Evolutionary conservation across 1,284 basidiomycete genomes (phyloP), one percentile per base, ranked within the genome.

Genomic region (Puccinia novopanici): DNA sequence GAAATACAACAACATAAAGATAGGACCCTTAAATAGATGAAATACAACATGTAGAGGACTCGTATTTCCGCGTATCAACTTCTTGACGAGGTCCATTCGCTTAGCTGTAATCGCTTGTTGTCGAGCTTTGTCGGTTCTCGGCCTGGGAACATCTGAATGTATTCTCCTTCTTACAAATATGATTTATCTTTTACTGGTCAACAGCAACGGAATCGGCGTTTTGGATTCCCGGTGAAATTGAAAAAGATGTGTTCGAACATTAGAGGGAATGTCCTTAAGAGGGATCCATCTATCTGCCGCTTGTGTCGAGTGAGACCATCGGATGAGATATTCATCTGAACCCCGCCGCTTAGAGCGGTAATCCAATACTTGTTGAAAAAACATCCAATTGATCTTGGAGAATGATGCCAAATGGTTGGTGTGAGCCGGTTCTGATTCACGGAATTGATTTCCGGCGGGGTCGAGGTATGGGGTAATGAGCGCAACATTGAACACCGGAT

Each of bases 251-350:
- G n/a, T n/a, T n/a, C 5, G 8, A 37, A 19, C 22, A 3, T 27
- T 74, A n/a, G 2, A 74, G 24, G 72, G 52, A 22, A 74, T 74
- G 15, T 57, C 24, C 24, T 8, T 19, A 30, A 57, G n/a, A 40
- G 30, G 19, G n/a, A 74, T 2, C 72, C 72, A 74, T 52, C 17
- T 3, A n/a, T 74, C 72, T 9, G 15, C 2, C 24, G 72, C 48
- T 19, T 50, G 72, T 3, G 50, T 74, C 4, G 52, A 22, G 10
- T 10, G 6, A 17, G 42, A 37, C 72, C 72, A 74, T 2, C 72
- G 34, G 10, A 74, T 3, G n/a, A 74, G n/a, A 59, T 74, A 74
- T 37, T 65, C 61, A 10, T 65, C 61, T 5, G 61, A 27, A 22
- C 61, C 61, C n/a, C 40, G 37, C 19, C 34, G 17, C 12, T 9